These are phyloP conservation scores for Chaetomium tenue DNA, from an alignment of 495 filamentous ascomycete genomes.

Conservation along the genomic window DNA sequence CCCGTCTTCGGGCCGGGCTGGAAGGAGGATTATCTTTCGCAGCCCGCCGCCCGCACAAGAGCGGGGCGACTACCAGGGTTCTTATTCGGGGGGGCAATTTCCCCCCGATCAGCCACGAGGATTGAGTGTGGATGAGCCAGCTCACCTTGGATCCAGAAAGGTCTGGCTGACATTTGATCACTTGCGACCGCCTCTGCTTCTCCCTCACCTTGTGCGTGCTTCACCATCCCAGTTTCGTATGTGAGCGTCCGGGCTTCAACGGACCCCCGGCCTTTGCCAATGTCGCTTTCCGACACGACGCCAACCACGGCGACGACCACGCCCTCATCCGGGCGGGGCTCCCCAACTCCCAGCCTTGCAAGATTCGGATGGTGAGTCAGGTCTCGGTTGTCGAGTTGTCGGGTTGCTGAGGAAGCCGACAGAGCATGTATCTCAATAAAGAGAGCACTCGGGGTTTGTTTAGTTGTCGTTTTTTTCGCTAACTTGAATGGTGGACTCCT, in stretches of 20 bases:
- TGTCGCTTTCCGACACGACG: slow-evolving; percentile 11
- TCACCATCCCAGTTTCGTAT: background rate
- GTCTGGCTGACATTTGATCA: background rate
- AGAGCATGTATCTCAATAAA: background rate
- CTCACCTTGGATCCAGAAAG: too few relatives aligned
- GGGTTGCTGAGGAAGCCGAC: background rate
- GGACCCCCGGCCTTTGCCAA: slow-evolving; percentile 8
- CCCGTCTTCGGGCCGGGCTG: background rate
- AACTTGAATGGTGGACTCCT: background rate
- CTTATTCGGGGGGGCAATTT: background rate
- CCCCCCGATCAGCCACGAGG: background rate
- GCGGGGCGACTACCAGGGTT: background rate
- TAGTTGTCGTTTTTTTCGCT: background rate
- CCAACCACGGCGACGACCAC: background rate
- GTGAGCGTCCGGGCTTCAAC: slow-evolving; percentile 2
- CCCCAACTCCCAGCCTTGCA: slow-evolving; percentile 10
- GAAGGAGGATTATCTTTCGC: too few relatives aligned
- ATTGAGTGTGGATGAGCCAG: background rate
- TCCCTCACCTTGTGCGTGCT: background rate
- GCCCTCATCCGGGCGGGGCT: background rate
- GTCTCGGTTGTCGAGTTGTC: background rate
- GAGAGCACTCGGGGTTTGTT: too few relatives aligned
- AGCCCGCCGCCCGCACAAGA: background rate
- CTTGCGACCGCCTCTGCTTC: background rate
- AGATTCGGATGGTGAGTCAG: slow-evolving; percentile 36